A percentile compares a stretch with the other conserved stretches of the same genome.
Conservation (phyloP, 768 basidiomycete genomes). For the Podaxis sp. region DNA sequence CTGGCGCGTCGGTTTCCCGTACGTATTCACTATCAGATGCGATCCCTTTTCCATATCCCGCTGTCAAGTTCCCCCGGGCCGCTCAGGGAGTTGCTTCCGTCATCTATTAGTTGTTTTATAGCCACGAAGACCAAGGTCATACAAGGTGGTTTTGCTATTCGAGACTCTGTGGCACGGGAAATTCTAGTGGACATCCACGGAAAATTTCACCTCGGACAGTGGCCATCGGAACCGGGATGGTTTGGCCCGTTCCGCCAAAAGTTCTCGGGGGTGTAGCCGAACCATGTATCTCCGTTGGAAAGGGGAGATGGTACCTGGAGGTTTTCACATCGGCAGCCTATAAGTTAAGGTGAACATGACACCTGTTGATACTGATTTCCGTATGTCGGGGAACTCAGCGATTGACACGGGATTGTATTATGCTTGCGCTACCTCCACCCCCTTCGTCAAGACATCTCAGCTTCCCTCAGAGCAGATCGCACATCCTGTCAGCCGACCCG, state of each 20-base stretch:
- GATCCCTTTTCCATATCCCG: constrained; percentile 61
- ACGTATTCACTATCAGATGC: constrained; percentile 45
- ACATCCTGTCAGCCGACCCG: constrained; percentile 51
- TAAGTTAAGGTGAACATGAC: constrained; percentile 44
- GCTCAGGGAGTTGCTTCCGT: constrained; percentile 40
- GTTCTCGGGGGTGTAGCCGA: constrained; percentile 13
- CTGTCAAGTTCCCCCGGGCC: constrained; percentile 43
- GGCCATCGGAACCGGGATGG: constrained; percentile 42
- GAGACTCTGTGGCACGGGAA: constrained; percentile 41
- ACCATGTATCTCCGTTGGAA: constrained; percentile 50
- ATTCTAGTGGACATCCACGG: constrained; percentile 37
- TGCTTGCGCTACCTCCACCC: constrained; percentile 45
- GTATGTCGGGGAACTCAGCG: background rate
- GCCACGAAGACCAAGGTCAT: constrained; percentile 3
- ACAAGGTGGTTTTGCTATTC: constrained; percentile 15
- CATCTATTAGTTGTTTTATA: constrained; percentile 21
- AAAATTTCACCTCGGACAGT: constrained; percentile 32
- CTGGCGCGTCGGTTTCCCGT: constrained; percentile 26
- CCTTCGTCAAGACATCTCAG: constrained; percentile 38
- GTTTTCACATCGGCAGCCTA: constrained; percentile 44
- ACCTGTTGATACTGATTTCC: constrained; percentile 7
- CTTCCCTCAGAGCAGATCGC: constrained; percentile 41
- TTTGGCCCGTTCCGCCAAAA: constrained; percentile 35
- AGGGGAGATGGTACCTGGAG: constrained; percentile 42
- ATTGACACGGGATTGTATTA: constrained; percentile 49